Evolutionary conservation across 805 yeast species (phyloP).

Genomic region (Tetrapisispora phaffii): DNA sequence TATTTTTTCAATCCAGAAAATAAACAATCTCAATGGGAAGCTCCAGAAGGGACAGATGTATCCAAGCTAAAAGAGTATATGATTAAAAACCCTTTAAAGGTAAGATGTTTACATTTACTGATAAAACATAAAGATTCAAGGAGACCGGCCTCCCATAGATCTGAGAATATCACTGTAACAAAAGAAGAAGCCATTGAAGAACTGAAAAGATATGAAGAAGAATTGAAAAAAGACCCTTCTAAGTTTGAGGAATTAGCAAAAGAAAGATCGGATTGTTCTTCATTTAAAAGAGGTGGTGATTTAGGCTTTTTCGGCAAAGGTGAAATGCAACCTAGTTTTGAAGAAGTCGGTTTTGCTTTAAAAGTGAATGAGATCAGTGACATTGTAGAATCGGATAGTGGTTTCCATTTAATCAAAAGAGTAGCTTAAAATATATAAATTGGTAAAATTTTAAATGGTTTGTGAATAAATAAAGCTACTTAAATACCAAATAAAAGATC

Average conservation of each 20-base stretch:
- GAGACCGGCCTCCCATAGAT: slow-evolving; percentile 88
- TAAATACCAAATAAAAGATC: too few species aligned
- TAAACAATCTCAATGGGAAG: slow-evolving; percentile 77
- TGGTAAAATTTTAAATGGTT: too few species aligned
- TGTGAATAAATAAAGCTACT: too few species aligned
- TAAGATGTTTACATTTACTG: slow-evolving; percentile 72
- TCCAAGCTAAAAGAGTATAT: slow-evolving; percentile 50
- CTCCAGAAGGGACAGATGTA: slow-evolving; percentile 74
- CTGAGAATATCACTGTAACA: slow-evolving; percentile 59
- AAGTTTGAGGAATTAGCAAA: slow-evolving; percentile 64
- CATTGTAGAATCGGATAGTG: slow-evolving; percentile 81
- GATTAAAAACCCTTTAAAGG: slow-evolving; percentile 48
- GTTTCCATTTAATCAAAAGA: slow-evolving; percentile 81
- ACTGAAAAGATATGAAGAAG: slow-evolving; percentile 47
- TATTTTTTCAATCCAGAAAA: slow-evolving; percentile 68
- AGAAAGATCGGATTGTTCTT: slow-evolving; percentile 81
- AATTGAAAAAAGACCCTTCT: slow-evolving; percentile 34
- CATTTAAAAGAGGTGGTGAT: slow-evolving; percentile 84
- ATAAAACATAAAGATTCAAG: slow-evolving; percentile 77
- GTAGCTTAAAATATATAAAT: slow-evolving; percentile 35
- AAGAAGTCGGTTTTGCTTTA: slow-evolving; percentile 72
- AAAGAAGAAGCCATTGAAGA: slow-evolving; percentile 76
- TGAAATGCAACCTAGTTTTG: slow-evolving; percentile 93
- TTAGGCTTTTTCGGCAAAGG: slow-evolving; percentile 82
- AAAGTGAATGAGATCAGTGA: slow-evolving; percentile 77